These are phyloP conservation scores for Backusella luteola DNA, from an alignment of 192 early-diverging fungal species.

Conservation along the genomic window DNA sequence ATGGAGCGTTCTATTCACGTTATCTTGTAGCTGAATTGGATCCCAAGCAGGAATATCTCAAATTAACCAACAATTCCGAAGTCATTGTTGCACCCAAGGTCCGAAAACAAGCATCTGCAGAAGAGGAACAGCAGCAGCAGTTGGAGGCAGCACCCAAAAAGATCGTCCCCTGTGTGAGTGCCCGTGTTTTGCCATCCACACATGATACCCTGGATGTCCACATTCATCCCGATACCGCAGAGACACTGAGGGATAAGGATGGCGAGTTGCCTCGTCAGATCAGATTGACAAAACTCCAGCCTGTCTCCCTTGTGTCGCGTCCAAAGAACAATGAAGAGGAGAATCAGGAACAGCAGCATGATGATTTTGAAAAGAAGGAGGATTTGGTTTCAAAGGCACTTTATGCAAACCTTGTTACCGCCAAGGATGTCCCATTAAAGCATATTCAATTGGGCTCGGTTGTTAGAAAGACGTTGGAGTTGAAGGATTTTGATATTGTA, in stretches of 20 bases:
- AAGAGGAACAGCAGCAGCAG: constrained; percentile 9
- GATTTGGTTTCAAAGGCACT: constrained; percentile 23
- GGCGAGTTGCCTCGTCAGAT: constrained; percentile 19
- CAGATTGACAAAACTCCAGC: constrained; percentile 41
- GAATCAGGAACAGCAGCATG: constrained; percentile 28
- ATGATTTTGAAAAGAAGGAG: constrained; percentile 35
- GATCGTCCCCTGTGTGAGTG: not conserved
- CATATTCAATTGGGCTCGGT: constrained; percentile 47
- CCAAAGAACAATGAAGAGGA: not conserved
- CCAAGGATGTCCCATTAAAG: constrained; percentile 32
- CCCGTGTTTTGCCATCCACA: not conserved
- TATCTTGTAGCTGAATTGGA: constrained; percentile 45
- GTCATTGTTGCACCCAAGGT: constrained; percentile 74
- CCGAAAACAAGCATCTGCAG: constrained; percentile 36
- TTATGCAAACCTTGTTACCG: constrained; percentile 37
- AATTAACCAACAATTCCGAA: constrained; percentile 66
- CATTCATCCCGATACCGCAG: constrained; percentile 44
- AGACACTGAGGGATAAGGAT: constrained; percentile 23
- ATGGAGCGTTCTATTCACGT: not conserved
- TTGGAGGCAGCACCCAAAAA: not conserved
- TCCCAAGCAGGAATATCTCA: constrained; percentile 46
- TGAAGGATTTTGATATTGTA: constrained; percentile 49
- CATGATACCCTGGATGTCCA: constrained; percentile 32
- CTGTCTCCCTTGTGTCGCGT: constrained; percentile 24
- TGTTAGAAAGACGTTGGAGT: constrained; percentile 41